Evolutionary conservation across 129 eudicot genomes (phyloP), one percentile per base, ranked within the genome.

Genomic region (Escallonia rubra): DNA sequence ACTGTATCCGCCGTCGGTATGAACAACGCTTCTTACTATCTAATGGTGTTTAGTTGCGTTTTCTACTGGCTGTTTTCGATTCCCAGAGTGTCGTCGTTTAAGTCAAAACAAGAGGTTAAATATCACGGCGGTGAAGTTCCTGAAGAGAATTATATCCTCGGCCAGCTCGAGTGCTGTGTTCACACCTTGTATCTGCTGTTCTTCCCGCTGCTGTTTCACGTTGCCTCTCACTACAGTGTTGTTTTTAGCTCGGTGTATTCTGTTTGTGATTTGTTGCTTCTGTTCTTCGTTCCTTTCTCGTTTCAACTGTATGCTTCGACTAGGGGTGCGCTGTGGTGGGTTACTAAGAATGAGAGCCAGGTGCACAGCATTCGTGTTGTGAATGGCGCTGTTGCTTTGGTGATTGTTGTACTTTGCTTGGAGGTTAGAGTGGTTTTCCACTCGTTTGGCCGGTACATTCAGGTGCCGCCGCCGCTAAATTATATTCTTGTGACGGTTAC

Each of bases 311-410:
- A 89, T 75, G 92, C 99, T 0, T 93, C 99, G 43, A 89, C 96
- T 0, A 80, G 96, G 72, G 95, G 96, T 58, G 96, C 96, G 10
- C 79, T 93, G 23, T 93, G 99, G 99, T 93, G 99, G 96, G 80
- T 89, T 41, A 93, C 88, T 4, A 89, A 89, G 80, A 86, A 78
- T 68, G 93, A 87, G 43, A 60, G 69, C 59, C 88, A 86, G 70
- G 46, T 93, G 44, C 80, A 78, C 14, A 80, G 88, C 64, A 89
- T 93, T 54, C 79, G 96, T 16, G 48, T 93, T 16, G 86, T 79
- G 50, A 93, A 86, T 57, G 99, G 99, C 41, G 96, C 99, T 41
- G 77, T 89, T 71, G 88, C 95, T n/a, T 72, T 93, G 80, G 76
- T 89, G 10, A 65, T 86, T 53, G 88, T 93, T 59, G 99, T 93